Conservation (phyloP, 371 early-diverging fungal genomes). For the Furculomyces boomerangus region DNA sequence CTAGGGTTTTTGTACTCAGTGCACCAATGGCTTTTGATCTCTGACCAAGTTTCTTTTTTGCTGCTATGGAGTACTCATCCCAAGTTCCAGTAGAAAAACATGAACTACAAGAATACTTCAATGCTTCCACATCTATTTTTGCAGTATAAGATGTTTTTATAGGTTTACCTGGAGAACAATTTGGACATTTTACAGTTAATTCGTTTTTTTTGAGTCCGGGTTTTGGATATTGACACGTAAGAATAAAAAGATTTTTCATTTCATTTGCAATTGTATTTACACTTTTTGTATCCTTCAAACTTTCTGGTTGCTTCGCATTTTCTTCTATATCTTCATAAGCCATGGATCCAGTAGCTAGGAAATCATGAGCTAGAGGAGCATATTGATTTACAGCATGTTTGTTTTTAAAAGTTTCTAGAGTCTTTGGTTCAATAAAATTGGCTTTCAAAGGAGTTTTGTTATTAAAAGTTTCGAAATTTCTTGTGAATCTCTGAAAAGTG, state of each 20-base stretch:
- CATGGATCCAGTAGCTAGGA: too few relatives aligned
- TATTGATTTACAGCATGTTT: too few relatives aligned
- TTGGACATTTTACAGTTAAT: constrained; percentile 23
- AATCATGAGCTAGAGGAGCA: too few relatives aligned
- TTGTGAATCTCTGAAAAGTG: too few relatives aligned
- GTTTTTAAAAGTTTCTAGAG: too few relatives aligned
- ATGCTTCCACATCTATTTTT: constrained; percentile 15
- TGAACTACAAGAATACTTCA: constrained; percentile 18
- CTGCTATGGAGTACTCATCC: constrained; percentile 21
- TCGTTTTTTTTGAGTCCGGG: constrained; percentile 25
- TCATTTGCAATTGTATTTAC: neutral
- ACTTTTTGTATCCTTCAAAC: neutral
- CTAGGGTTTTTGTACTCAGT: too few relatives aligned
- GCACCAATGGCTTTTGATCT: too few relatives aligned
- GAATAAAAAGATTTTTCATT: constrained; percentile 3
- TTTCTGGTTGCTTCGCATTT: too few relatives aligned
- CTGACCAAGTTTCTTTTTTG: constrained; percentile 1
- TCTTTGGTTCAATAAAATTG: too few relatives aligned
- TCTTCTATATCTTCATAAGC: too few relatives aligned
- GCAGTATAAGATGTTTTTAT: constrained; percentile 23
- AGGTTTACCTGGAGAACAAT: constrained; percentile 23
- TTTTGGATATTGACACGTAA: constrained; percentile 16
- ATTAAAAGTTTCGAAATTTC: too few relatives aligned
- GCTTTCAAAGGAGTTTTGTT: too few relatives aligned
- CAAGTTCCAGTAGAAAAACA: constrained; percentile 24